phyloP scores from a whole-genome alignment of 2,329 filamentous ascomycete species.

The Aspergillus sp. region DNA sequence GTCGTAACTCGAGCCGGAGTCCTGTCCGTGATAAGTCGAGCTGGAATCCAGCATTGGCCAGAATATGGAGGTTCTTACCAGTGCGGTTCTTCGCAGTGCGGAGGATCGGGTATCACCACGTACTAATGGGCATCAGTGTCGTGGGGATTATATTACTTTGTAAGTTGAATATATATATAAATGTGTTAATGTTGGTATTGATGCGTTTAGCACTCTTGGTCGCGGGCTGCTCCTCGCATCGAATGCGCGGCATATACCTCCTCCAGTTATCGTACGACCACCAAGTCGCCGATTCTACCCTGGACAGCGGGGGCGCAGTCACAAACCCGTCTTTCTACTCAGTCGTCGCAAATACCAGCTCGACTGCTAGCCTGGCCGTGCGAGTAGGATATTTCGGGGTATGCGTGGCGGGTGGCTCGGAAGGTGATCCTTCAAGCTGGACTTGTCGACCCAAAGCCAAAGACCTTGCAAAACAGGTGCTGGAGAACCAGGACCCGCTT shows the following conservation, averaged over 20 bases:
- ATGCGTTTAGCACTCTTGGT: not conserved
- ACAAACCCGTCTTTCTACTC: not conserved
- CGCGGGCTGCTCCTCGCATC: not conserved
- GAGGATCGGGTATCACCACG: not conserved
- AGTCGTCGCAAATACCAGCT: not conserved
- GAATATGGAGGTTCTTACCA: not conserved
- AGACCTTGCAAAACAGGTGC: not conserved
- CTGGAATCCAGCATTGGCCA: not conserved
- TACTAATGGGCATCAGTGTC: not conserved
- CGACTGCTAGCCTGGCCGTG: not conserved
- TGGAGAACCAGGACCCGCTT: not conserved
- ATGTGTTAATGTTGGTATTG: not conserved
- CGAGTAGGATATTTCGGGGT: not conserved
- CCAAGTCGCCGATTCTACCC: not conserved
- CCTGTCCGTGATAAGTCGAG: too few species aligned
- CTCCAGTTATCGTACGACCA: not conserved
- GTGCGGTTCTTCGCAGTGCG: not conserved
- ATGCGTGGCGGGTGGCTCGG: not conserved
- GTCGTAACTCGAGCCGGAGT: not conserved
- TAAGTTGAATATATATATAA: not conserved
- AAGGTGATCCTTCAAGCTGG: not conserved
- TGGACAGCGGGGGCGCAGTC: not conserved
- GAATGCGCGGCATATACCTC: not conserved
- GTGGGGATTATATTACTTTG: not conserved
- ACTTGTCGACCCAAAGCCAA: not conserved